Conservation (phyloP, 2,329 filamentous ascomycete genomes). For the Plectosphaerella cucumerina region DNA sequence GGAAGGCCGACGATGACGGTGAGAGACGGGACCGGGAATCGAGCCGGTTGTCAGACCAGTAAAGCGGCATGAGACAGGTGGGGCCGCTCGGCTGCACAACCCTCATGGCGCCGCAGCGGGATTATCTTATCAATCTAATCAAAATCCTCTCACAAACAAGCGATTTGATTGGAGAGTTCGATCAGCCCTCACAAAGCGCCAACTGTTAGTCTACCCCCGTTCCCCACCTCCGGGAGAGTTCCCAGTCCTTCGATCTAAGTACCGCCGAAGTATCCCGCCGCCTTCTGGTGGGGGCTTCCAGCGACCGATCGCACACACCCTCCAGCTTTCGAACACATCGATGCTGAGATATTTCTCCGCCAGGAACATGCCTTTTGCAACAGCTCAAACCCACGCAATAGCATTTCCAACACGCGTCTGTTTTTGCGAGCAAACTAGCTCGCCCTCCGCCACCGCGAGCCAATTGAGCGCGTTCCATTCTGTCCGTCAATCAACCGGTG, state of each 20-base stretch:
- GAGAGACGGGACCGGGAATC: neutral
- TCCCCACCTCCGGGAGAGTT: neutral
- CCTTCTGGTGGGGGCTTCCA: no score
- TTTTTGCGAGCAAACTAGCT: neutral
- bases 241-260: neutral
- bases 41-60: neutral
- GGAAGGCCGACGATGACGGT: neutral
- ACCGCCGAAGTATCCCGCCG: neutral
- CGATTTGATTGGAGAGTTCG: neutral
- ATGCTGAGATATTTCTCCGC: no score
- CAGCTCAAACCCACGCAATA: no score
- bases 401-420: neutral
- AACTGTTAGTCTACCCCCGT: neutral
- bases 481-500: neutral
- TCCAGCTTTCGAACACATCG: no score
- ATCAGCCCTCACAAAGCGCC: slow-evolving; percentile 1
- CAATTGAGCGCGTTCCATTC: neutral
- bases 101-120: neutral
- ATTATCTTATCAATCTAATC: slow-evolving; percentile 46
- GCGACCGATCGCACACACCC: no score
- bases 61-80: neutral
- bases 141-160: slow-evolving; percentile 11
- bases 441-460: neutral
- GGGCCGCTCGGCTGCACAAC: neutral
- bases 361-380: no score